Conservation (phyloP, 805 yeast species). For the Lipomyces spencermartinsiae region DNA sequence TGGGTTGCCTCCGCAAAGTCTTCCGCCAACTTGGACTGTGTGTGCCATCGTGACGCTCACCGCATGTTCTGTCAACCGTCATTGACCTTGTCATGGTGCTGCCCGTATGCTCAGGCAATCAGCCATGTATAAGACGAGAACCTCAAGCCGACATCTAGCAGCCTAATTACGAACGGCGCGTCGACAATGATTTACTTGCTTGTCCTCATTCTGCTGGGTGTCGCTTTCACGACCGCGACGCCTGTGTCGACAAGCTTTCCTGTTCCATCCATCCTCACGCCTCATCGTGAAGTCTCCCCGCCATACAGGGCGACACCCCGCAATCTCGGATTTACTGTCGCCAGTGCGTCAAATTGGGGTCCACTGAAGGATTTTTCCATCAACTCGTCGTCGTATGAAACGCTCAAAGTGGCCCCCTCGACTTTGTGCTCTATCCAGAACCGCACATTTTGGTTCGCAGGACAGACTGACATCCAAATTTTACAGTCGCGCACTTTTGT, state of each 20-base stretch:
- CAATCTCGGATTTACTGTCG: constrained; percentile 13
- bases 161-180: background rate
- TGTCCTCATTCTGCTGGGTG: background rate
- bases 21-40: no score
- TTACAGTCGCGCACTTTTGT: no score
- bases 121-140: background rate
- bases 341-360: constrained; percentile 12
- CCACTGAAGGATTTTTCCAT: constrained; percentile 8
- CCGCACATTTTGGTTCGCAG: constrained; percentile 24
- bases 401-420: background rate
- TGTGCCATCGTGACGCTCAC: no score
- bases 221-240: constrained; percentile 1
- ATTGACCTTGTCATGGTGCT: no score
- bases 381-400: background rate
- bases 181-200: background rate
- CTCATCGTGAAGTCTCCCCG: constrained; percentile 8
- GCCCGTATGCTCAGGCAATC: no score
- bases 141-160: background rate
- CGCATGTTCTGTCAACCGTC: no score
- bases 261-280: constrained; percentile 11
- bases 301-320: constrained; percentile 5
- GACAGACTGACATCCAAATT: background rate
- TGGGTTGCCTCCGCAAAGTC: no score
- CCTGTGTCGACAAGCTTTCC: constrained; percentile 5
- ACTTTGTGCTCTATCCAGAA: constrained; percentile 21